Percentiles rank a stretch among this genome's conserved stretches.
Conservation (phyloP, 2,329 filamentous ascomycete genomes). For the Fusarium sacchari region DNA sequence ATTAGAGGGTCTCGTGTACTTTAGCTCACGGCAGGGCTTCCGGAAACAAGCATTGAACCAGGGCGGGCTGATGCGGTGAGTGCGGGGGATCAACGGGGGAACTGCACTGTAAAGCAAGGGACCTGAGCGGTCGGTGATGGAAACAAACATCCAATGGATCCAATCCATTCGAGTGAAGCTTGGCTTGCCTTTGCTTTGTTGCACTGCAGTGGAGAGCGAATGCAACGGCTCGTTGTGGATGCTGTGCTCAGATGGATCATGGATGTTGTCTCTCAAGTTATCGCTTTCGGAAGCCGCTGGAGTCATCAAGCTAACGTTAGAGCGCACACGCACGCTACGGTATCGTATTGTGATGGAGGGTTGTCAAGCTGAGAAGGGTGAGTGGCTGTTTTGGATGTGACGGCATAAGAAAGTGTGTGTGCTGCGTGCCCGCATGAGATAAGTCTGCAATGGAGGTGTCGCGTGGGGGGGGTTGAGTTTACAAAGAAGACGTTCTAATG, state of each 20-base stretch:
- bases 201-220: conserved; percentile 19
- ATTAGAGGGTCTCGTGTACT: conserved; percentile 19
- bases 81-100: conserved; percentile 36
- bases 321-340: not conserved
- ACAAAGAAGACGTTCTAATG: not conserved
- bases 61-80: conserved; percentile 39
- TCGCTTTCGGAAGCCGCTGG: conserved; percentile 26
- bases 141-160: not conserved
- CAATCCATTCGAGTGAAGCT: conserved; percentile 3
- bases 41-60: conserved; percentile 28
- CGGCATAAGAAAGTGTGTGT: conserved; percentile 10
- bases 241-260: conserved; percentile 18
- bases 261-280: conserved; percentile 22
- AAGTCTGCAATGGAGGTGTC: conserved; percentile 4
- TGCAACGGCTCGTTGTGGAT: conserved; percentile 32
- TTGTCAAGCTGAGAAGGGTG: conserved; percentile 6
- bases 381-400: conserved; percentile 31
- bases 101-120: not conserved
- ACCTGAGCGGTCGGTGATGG: conserved; percentile 1
- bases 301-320: not conserved
- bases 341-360: conserved; percentile 20
- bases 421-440: conserved; percentile 21
- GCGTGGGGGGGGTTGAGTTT: conserved; percentile 18
- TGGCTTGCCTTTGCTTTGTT: not conserved
- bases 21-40: conserved; percentile 15